Evolutionary conservation across 192 early-diverging fungal genomes (phyloP), one percentile per base, ranked within the genome.

Genomic region (Lunasporangiospora selenospora): DNA sequence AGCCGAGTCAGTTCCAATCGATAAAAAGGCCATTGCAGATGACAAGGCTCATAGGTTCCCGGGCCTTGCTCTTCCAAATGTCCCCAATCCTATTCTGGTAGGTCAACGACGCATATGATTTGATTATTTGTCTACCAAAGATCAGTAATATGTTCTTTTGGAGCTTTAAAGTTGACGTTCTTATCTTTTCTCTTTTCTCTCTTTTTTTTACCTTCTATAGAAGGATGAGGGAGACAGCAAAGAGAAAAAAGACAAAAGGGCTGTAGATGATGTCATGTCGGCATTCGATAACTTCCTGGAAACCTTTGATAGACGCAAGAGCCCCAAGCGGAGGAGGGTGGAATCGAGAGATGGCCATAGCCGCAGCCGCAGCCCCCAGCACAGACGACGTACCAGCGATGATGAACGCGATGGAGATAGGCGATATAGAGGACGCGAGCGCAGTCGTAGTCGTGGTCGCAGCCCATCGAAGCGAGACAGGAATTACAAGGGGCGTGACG

Each of bases 31-130:
- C 26, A 31, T 63, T 15, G 57, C 57, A 16, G 88, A 87, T 8
- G 81, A 88, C 6, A 90, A 90, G 44, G 70, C 84, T 3, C 50
- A 75, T 26, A 47, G 78, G 43, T 97, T 97, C 65, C 95, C 95
- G 3, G 95, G 94, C 1, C 75, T 99, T 37, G 88, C 89, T 10
- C 45, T 86, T 37, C 53, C 78, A 8, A 77, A 87, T 54, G n/a
- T n/a, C n/a, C n/a, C n/a, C n/a, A 82, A 85, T 58, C 45, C 73
- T 38, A 62, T 63, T 2, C 80, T 79, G 85, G 67, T 71, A 77
- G 46, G 65, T 45, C 6, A n/a, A n/a, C n/a, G n/a, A n/a, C n/a
- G n/a, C n/a, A n/a, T n/a, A n/a, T n/a, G n/a, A n/a, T n/a, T n/a
- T n/a, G n/a, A n/a, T n/a, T n/a, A n/a, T n/a, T n/a, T n/a, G n/a